Conservation (phyloP, 306 rosid genomes). For the Pyrus betulifolia region DNA sequence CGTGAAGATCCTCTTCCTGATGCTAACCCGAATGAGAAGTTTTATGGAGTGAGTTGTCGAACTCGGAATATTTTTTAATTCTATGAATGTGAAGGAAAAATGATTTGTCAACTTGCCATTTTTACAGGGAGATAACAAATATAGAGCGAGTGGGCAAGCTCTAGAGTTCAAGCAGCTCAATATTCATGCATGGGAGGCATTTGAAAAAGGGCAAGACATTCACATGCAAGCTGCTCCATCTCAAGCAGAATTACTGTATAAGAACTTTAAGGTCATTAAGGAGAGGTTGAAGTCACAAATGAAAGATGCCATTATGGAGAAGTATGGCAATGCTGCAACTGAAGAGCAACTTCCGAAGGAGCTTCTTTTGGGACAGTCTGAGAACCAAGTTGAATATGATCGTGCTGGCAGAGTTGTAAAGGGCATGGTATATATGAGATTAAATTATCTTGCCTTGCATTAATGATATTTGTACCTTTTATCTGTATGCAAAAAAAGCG, state of each 20-base stretch:
- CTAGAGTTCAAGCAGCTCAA: constrained; percentile 52
- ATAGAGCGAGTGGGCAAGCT: constrained; percentile 49
- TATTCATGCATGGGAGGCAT: constrained; percentile 58
- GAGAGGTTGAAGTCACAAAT: constrained; percentile 49
- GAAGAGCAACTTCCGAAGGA: constrained; percentile 49
- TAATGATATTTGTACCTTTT: neutral
- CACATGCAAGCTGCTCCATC: constrained; percentile 65
- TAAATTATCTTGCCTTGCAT: neutral
- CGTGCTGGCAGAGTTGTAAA: constrained; percentile 54
- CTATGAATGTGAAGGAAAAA: neutral
- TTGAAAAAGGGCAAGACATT: constrained; percentile 64
- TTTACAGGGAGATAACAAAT: constrained; percentile 47
- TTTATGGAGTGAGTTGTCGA: constrained; percentile 40
- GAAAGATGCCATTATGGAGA: constrained; percentile 45
- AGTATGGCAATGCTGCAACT: constrained; percentile 54
- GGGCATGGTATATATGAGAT: constrained; percentile 33
- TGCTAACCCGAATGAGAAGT: constrained; percentile 49
- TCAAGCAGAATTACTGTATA: constrained; percentile 55
- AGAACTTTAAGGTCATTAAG: constrained; percentile 43
- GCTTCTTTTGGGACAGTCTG: constrained; percentile 55
- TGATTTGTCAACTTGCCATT: neutral
- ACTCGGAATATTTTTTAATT: neutral
- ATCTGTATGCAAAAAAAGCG: neutral
- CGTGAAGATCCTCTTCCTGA: constrained; percentile 60
- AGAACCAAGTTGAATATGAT: constrained; percentile 58